Conservation (phyloP, 352 stramenopile species). For the Thraustotheca clavata region DNA sequence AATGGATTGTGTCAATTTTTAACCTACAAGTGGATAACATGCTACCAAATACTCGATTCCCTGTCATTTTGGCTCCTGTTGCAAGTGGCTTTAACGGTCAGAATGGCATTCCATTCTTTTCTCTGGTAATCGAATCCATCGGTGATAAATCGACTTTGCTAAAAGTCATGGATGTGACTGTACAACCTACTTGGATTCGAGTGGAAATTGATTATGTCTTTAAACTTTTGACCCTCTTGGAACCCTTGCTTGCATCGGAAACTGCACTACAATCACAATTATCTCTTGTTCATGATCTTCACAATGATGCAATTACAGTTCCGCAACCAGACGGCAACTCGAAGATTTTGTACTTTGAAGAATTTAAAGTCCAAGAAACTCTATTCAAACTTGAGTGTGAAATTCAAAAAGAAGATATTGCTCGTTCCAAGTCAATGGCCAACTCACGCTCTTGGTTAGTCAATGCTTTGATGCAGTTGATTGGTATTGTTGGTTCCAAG, state of each 20-base stretch:
- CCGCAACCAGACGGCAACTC: slow-evolving; percentile 50
- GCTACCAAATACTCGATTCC: slow-evolving; percentile 68
- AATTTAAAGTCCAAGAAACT: slow-evolving; percentile 62
- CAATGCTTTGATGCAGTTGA: slow-evolving; percentile 66
- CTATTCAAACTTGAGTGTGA: slow-evolving; percentile 72
- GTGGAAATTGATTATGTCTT: slow-evolving; percentile 81
- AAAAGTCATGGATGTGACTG: slow-evolving; percentile 67
- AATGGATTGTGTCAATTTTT: slow-evolving; percentile 70
- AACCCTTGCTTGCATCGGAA: slow-evolving; percentile 69
- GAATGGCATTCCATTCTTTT: slow-evolving; percentile 58
- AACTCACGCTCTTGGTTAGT: slow-evolving; percentile 66
- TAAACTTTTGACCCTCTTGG: slow-evolving; percentile 68
- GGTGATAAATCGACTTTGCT: slow-evolving; percentile 70
- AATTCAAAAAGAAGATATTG: slow-evolving; percentile 78
- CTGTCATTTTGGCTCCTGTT: slow-evolving; percentile 74
- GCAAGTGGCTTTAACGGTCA: slow-evolving; percentile 70
- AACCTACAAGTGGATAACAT: slow-evolving; percentile 83
- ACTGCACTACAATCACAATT: slow-evolving; percentile 48
- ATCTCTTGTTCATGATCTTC: slow-evolving; percentile 52
- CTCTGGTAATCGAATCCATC: slow-evolving; percentile 56
- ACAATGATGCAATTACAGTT: slow-evolving; percentile 30
- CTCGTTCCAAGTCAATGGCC: slow-evolving; percentile 42
- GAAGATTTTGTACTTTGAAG: slow-evolving; percentile 76
- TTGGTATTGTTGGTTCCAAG: slow-evolving; percentile 77
- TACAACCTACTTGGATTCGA: slow-evolving; percentile 63